Evolutionary conservation across 148 eudicot species (phyloP).

Genomic region (Cornus kousa): DNA sequence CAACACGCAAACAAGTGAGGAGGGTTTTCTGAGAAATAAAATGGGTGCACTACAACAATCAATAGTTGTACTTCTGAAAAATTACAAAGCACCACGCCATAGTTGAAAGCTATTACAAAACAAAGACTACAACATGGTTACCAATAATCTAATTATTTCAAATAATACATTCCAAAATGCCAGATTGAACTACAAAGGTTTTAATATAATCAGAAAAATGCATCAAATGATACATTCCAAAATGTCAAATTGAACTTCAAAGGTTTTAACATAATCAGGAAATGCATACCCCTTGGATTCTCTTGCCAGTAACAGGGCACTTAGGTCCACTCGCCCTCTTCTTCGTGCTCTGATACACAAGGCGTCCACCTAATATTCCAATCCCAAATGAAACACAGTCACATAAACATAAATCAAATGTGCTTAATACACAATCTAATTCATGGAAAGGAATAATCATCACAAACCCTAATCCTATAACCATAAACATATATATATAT

Average conservation of each 20-base stretch:
- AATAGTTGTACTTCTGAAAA: too few species aligned
- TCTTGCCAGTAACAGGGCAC: slow-evolving; percentile 78
- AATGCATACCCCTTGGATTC: slow-evolving; percentile 73
- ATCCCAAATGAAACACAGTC: not conserved
- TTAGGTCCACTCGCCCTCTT: slow-evolving; percentile 86
- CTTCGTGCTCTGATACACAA: slow-evolving; percentile 70
- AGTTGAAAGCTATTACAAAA: too few species aligned
- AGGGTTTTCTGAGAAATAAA: too few species aligned
- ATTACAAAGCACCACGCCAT: too few species aligned
- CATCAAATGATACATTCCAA: not conserved
- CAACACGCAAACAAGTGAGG: too few species aligned
- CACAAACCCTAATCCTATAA: not conserved
- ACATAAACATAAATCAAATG: not conserved
- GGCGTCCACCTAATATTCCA: slow-evolving; percentile 43
- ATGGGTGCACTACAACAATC: too few species aligned
- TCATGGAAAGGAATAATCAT: not conserved
- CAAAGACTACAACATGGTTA: not conserved
- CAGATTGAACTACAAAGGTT: not conserved
- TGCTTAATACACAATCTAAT: not conserved
- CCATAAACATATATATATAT: too few species aligned
- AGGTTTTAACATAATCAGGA: not conserved
- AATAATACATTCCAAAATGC: not conserved
- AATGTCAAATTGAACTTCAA: not conserved
- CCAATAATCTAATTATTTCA: not conserved
- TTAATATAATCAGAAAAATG: not conserved